phyloP scores from a whole-genome alignment of 345 rosid species.

The Populus alba region DNA sequence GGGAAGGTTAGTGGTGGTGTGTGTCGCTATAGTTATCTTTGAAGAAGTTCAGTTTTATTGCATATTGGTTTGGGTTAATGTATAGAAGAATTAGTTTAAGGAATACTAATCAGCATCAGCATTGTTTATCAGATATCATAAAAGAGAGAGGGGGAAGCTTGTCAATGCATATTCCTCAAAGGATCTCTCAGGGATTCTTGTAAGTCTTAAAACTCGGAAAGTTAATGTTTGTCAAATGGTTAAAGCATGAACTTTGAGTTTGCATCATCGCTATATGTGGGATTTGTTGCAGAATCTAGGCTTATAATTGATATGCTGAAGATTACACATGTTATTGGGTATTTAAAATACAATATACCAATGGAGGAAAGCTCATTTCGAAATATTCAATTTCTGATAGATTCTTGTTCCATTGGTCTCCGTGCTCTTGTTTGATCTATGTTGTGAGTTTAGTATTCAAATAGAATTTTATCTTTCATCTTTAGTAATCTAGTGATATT shows the following conservation, averaged over 20 bases:
- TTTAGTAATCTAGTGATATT: not conserved
- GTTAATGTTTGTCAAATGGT: not conserved
- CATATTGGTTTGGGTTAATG: not conserved
- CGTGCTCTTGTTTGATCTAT: not conserved
- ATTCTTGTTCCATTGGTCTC: not conserved
- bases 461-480: no score
- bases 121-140: slow-evolving; percentile 50
- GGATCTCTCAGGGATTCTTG: slow-evolving; percentile 93
- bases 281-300: not conserved
- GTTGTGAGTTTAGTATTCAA: not conserved
- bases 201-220: slow-evolving; percentile 34
- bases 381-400: not conserved
- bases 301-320: not conserved
- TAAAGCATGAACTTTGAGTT: no score
- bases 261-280: not conserved
- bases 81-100: no score
- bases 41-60: not conserved
- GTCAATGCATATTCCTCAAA: slow-evolving; percentile 71
- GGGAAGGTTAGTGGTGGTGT: slow-evolving; percentile 62
- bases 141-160: slow-evolving; percentile 86
- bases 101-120: no score
- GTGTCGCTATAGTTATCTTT: not conserved
- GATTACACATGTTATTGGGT: no score
- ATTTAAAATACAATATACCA: not conserved
- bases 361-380: not conserved